Evolutionary conservation across 148 eudicot genomes (phyloP).

Genomic region (Vaccinium vitisidaea): DNA sequence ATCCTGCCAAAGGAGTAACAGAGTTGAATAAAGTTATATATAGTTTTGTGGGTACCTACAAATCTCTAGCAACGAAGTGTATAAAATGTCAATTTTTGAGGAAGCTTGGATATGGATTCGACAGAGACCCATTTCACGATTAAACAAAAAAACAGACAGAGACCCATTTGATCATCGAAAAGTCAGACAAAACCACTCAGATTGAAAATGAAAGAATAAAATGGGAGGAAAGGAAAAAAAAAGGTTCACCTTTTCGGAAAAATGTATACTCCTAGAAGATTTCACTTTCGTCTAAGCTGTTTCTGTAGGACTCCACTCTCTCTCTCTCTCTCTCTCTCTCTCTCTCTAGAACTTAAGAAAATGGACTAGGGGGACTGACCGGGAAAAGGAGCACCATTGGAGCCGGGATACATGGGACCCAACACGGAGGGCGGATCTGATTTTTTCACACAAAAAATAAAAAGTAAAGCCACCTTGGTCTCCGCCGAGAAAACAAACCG

Average conservation of each 20-base stretch:
- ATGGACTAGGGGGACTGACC: slow-evolving; percentile 2
- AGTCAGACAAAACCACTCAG: slow-evolving; percentile 17
- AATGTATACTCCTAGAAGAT: background rate
- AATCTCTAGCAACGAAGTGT: background rate
- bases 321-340: background rate
- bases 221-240: slow-evolving; percentile 24
- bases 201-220: slow-evolving; percentile 20
- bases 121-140: slow-evolving; percentile 37
- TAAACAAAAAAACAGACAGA: slow-evolving; percentile 19
- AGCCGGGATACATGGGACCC: slow-evolving; percentile 11
- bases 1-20: background rate
- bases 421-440: background rate
- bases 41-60: background rate
- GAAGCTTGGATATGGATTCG: slow-evolving; percentile 28
- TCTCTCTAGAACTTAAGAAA: background rate
- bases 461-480: background rate
- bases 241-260: slow-evolving; percentile 29
- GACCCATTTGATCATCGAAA: slow-evolving; percentile 30
- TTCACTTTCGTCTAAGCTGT: background rate
- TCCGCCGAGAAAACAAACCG: too few species aligned
- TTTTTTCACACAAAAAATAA: background rate
- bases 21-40: background rate
- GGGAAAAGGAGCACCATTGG: background rate
- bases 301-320: background rate
- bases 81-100: slow-evolving; percentile 19